Base-by-base conservation (phyloP, 176 grass and related monocot genomes). In the Eragrostis nindensis region DNA sequence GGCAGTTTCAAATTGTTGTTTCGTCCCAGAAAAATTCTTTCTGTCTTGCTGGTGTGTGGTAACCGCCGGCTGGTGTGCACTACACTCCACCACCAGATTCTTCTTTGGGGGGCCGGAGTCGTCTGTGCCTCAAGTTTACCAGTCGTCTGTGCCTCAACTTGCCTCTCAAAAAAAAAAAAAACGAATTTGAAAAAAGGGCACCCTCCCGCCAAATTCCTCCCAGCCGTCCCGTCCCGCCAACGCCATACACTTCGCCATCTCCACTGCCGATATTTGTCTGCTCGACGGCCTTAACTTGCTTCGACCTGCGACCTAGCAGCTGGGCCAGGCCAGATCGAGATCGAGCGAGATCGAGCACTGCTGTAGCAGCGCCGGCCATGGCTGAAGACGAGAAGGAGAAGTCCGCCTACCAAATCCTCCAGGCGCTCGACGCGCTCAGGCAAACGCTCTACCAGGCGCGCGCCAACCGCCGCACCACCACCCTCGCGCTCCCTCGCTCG, bases 391-490 rank as follows among this genome's bases (percentile, higher is more conserved):
- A 49, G 32, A 85, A 84, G 38, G 66, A 36, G 25, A 85, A 82
- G 22, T 55, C 83, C 73, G 82, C 77, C 56, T 65, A 79, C 29
- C 83, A 85, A 67, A 81, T 90, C 68, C 88, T 97, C 69, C 91
- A 87, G 43, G 94, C 91, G 57, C 91, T 97, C 17, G 94, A 97
- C 84, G 74, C 80, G 47, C 86, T 97, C 49, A 97, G 83, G 62
- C 88, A 87, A 50, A 81, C 93, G 25, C 81, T 97, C 9, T 89
- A 87, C 83, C 88, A 97, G 82, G 81, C 88, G 30, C 94, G 89
- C 69, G 91, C 68, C 11, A 75, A 84, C 52, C 94, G 94, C 43
- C 85, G 94, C 36, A 78, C 78, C n/a, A 77, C 86, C 13, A 91
- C 94, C 8, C 88, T 91, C 21, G 88, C 36, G 30, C 73, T 91